Evolutionary conservation across 768 basidiomycete genomes (phyloP).

Genomic region (Rhodotorula graminis): DNA sequence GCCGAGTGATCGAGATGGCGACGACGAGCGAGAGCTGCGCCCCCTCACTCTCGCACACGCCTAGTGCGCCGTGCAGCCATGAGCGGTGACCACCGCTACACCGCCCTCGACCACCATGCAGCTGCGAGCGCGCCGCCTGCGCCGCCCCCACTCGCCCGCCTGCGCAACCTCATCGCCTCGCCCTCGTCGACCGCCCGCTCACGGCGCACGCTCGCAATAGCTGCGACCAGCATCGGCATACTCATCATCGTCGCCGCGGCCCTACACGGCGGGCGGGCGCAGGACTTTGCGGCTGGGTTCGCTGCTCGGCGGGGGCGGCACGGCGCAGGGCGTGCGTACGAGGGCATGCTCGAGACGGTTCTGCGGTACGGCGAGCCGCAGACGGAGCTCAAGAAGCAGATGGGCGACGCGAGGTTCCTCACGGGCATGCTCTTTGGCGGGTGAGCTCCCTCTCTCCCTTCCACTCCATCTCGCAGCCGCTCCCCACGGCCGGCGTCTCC

Average conservation of each 20-base stretch:
- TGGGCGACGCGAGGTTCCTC: not conserved
- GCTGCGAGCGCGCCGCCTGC: not conserved
- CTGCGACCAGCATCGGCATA: too few relatives aligned
- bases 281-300: not conserved
- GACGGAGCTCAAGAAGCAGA: not conserved
- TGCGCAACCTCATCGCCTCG: too few relatives aligned
- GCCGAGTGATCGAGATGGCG: too few relatives aligned
- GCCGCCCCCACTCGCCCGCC: not conserved
- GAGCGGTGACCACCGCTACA: not conserved
- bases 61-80: not conserved
- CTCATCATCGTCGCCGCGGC: not conserved
- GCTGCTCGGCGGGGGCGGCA: not conserved
- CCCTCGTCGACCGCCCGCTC: not conserved
- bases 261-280: too few relatives aligned
- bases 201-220: not conserved
- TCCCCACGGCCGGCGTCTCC: too few relatives aligned
- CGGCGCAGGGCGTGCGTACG: not conserved
- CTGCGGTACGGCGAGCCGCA: not conserved
- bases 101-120: not conserved
- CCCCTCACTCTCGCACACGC: not conserved
- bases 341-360: not conserved
- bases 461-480: too few relatives aligned
- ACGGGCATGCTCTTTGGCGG: constrained; percentile 2
- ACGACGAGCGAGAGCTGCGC: too few relatives aligned
- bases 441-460: not conserved